phyloP scores from a whole-genome alignment of 495 filamentous ascomycete genomes.

The Achaetomiella virescens region DNA sequence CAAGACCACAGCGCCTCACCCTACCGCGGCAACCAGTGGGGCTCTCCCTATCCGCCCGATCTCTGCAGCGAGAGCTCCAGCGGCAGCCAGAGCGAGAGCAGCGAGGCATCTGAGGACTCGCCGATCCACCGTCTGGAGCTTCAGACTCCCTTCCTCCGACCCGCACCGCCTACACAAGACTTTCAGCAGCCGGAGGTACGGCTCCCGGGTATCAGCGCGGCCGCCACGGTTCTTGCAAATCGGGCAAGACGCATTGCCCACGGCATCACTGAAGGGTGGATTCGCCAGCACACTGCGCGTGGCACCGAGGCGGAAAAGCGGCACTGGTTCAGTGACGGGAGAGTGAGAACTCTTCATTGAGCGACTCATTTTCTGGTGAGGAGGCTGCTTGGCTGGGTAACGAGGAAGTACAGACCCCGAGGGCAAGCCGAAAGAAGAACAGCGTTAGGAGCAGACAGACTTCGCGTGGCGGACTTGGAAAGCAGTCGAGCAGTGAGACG shows the following conservation, averaged over 20 bases:
- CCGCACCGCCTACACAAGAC: slow-evolving; percentile 35
- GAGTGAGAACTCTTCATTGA: slow-evolving; percentile 57
- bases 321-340: slow-evolving; percentile 73
- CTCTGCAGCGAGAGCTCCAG: slow-evolving; percentile 46
- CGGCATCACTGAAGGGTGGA: slow-evolving; percentile 73
- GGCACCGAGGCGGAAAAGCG: slow-evolving; percentile 56
- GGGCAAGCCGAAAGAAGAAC: slow-evolving; percentile 32
- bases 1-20: slow-evolving; percentile 22
- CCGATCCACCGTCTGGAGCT: slow-evolving; percentile 47
- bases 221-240: slow-evolving; percentile 49
- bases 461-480: slow-evolving; percentile 42
- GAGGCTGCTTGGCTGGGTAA: slow-evolving; percentile 41
- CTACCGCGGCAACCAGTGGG: slow-evolving; percentile 66
- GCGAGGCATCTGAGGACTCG: slow-evolving; percentile 47
- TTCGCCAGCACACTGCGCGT: slow-evolving; percentile 63
- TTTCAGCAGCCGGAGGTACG: slow-evolving; percentile 31
- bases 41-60: slow-evolving; percentile 61
- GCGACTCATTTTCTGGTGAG: slow-evolving; percentile 46
- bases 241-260: slow-evolving; percentile 47
- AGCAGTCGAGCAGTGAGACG: slow-evolving; percentile 56
- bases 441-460: slow-evolving; percentile 34
- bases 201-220: slow-evolving; percentile 42
- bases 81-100: slow-evolving; percentile 46
- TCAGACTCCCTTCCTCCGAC: slow-evolving; percentile 48
- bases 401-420: slow-evolving; percentile 34